A percentile compares a stretch with the other conserved stretches of the same genome.
These are phyloP conservation scores for Micractinium sp. DNA, from an alignment of 139 green algal species.

Conservation along the genomic window DNA sequence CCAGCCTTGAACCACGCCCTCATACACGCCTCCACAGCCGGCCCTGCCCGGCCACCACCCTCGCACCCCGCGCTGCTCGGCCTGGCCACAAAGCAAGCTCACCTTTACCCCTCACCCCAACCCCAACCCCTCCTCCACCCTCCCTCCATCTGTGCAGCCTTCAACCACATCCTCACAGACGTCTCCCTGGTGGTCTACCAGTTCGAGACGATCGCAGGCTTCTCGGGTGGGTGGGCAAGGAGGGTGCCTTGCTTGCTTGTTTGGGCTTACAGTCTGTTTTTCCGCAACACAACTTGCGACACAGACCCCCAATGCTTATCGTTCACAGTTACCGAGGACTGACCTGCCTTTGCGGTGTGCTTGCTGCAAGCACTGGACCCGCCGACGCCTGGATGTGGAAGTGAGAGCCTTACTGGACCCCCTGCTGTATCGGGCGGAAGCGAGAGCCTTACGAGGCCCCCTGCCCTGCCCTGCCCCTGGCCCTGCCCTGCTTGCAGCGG, in stretches of 20 bases:
- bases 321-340: too few relatives aligned
- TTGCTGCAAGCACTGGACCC: too few relatives aligned
- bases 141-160: constrained; percentile 66
- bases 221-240: constrained; percentile 61
- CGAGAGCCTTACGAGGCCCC: too few relatives aligned
- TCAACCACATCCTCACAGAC: constrained; percentile 97
- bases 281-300: too few relatives aligned
- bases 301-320: too few relatives aligned
- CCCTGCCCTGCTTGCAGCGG: constrained; percentile 22
- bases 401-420: too few relatives aligned
- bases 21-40: background rate
- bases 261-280: too few relatives aligned
- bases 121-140: background rate
- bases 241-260: too few relatives aligned
- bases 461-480: background rate
- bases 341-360: background rate
- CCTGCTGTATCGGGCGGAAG: too few relatives aligned
- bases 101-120: too few relatives aligned
- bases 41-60: background rate
- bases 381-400: too few relatives aligned
- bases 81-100: too few relatives aligned
- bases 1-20: background rate
- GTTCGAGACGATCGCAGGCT: constrained; percentile 90
- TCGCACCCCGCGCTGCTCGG: background rate
- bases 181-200: constrained; percentile 95